phyloP scores from a whole-genome alignment of 225 moss, liverwort and hornwort species.

The Physcomitrellopsis africana region DNA sequence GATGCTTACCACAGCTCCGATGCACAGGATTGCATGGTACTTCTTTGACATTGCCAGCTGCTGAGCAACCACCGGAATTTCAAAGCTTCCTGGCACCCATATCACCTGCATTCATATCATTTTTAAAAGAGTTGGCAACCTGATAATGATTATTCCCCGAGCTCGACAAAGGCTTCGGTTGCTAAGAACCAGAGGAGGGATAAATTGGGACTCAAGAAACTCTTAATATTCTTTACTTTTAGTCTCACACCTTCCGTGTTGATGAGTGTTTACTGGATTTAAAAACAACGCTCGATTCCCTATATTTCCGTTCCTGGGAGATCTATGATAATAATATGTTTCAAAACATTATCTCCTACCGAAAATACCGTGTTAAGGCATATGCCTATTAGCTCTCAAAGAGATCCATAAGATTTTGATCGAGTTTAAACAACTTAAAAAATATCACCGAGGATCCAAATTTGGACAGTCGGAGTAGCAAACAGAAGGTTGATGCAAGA shows the following conservation, averaged over 20 bases:
- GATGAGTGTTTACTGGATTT: too few relatives aligned
- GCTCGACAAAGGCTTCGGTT: background rate
- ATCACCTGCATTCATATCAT: conserved; percentile 50
- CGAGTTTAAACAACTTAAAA: background rate
- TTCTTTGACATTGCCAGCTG: conserved; percentile 68
- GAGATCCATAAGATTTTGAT: background rate
- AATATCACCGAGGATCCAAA: background rate
- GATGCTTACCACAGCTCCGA: conserved; percentile 80
- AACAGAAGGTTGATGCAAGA: background rate
- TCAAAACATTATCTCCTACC: too few relatives aligned
- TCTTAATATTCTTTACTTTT: too few relatives aligned
- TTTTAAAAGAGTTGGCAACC: background rate
- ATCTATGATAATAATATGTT: too few relatives aligned
- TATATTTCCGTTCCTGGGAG: too few relatives aligned
- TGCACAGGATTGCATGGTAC: conserved; percentile 75
- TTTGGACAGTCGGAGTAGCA: background rate
- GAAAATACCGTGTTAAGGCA: too few relatives aligned
- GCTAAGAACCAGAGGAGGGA: background rate
- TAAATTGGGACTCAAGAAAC: background rate
- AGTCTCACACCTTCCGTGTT: too few relatives aligned
- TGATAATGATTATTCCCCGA: background rate
- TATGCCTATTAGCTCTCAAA: background rate
- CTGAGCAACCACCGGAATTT: conserved; percentile 79
- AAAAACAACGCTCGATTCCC: too few relatives aligned
- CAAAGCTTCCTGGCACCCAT: conserved; percentile 95